These are phyloP conservation scores for rapeseed (Brassica napus) DNA, from an alignment of 345 rosid species.

Conservation along the genomic window DNA sequence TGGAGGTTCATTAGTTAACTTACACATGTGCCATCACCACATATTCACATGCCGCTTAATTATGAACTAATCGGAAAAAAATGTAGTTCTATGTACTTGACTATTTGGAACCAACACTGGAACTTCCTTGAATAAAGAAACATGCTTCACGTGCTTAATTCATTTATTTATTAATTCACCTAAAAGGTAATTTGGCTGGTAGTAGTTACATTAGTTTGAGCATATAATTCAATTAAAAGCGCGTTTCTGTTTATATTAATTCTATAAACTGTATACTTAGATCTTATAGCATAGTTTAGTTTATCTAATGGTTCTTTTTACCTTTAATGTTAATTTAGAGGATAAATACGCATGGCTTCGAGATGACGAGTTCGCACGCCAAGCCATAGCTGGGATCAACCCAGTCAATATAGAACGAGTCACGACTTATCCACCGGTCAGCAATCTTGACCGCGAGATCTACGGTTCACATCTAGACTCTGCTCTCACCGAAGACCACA, in stretches of 20 bases:
- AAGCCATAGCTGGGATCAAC: slow-evolving; percentile 83
- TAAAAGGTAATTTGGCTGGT: slow-evolving; percentile 12
- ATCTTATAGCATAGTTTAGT: background rate
- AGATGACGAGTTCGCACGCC: slow-evolving; percentile 96
- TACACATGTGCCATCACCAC: slow-evolving; percentile 21
- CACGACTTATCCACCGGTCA: slow-evolving; percentile 71
- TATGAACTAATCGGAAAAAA: background rate
- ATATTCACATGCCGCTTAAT: slow-evolving; percentile 14
- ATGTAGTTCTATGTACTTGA: slow-evolving; percentile 5
- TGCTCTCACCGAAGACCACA: slow-evolving; percentile 78
- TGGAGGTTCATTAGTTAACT: background rate
- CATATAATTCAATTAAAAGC: slow-evolving; percentile 6
- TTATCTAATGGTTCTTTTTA: background rate
- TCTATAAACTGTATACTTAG: slow-evolving; percentile 4
- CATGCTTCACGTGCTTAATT: slow-evolving; percentile 38
- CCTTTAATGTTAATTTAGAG: slow-evolving; percentile 50
- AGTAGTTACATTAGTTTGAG: slow-evolving; percentile 26
- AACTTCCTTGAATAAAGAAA: slow-evolving; percentile 1
- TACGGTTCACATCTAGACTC: slow-evolving; percentile 71
- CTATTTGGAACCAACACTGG: slow-evolving; percentile 26
- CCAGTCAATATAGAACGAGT: slow-evolving; percentile 76
- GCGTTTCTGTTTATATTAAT: slow-evolving; percentile 24
- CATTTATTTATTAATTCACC: slow-evolving; percentile 7
- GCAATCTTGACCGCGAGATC: slow-evolving; percentile 75
- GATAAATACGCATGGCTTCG: slow-evolving; percentile 95